Evolutionary conservation across 1,139 yeast genomes (phyloP), one percentile per base, ranked within the genome.

Genomic region (Candida glucosophila): DNA sequence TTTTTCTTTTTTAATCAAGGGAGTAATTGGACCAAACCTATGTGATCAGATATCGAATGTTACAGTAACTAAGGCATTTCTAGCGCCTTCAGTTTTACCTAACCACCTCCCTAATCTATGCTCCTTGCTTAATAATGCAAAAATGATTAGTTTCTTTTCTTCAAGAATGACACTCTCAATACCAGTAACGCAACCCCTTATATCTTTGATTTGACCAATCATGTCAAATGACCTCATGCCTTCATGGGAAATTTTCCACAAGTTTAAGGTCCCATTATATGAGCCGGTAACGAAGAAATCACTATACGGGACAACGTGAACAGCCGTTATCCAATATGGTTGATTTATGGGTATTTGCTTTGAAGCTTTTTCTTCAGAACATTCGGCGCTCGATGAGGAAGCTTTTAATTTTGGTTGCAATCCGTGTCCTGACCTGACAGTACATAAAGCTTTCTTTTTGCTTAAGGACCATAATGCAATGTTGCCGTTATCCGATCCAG

Each of bases 401-500:
- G 75, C 52, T 2, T 54, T 40, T 22, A 71, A 46, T 20, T 53
- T 52, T 11, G 81, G 78, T 33, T 74, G 72, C 14, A 74, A 47
- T 2, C 96, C 98, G 52, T 90, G 98, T 4, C 90, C 80, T 25
- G 65, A 53, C 44, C 92, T 69, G 34, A 70, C 55, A 3, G 75
- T 73, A 49, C 55, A 76, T 19, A 82, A 53, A 6, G 98, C 93
- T 55, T 86, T 88, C 67, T 90, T 90, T 56, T 85, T 85, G 15
- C 83, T 77, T 32, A 81, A 58, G 5, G 95, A 77, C 98, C 98
- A 90, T 35, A 92, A 60, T 14, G 83, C 62, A 20, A 90, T 58
- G 47, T 75, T 81, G 23, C 98, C 98, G 47, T 88, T 90, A 49
- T 92, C 98, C 11, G 94, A 77, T 2, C 98, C 96, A 4, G 97